Conservation (phyloP, 805 yeast species). For the Kodamaea laetipori region DNA sequence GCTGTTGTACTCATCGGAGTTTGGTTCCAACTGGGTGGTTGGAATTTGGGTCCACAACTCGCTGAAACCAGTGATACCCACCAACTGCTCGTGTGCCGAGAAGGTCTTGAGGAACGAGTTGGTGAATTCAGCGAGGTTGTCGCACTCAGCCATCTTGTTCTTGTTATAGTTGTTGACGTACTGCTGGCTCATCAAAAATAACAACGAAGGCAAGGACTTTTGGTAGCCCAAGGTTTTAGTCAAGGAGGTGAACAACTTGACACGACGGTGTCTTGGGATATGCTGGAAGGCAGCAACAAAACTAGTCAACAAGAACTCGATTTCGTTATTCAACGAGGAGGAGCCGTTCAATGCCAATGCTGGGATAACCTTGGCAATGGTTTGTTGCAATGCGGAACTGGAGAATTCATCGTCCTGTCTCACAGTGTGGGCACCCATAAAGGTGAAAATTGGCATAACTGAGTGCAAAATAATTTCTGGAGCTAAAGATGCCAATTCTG, state of each 20-base stretch:
- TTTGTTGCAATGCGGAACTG: conserved; percentile 87
- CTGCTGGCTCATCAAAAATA: conserved; percentile 82
- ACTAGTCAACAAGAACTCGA: conserved; percentile 81
- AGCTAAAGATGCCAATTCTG: conserved; percentile 82
- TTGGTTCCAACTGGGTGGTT: conserved; percentile 39
- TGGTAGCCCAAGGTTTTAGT: conserved; percentile 72
- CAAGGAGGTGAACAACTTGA: conserved; percentile 75
- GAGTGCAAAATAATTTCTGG: conserved; percentile 93
- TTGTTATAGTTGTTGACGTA: conserved; percentile 51
- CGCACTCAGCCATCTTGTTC: conserved; percentile 66
- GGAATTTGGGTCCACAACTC: conserved; percentile 55
- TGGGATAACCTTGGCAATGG: conserved; percentile 86
- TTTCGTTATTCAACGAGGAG: conserved; percentile 54
- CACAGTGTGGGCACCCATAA: conserved; percentile 97
- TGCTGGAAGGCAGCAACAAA: conserved; percentile 95
- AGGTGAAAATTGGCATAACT: conserved; percentile 99
- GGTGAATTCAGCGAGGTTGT: conserved; percentile 69
- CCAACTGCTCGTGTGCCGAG: conserved; percentile 64
- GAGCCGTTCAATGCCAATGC: conserved; percentile 59
- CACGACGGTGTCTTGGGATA: conserved; percentile 95
- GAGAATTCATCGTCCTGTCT: conserved; percentile 97
- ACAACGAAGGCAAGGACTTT: conserved; percentile 65
- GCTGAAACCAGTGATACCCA: conserved; percentile 53
- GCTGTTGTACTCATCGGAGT: conserved; percentile 35
- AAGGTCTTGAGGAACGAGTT: conserved; percentile 70